Conservation (phyloP, 139 green algal species). For the Chlamydomonas incerta region DNA sequence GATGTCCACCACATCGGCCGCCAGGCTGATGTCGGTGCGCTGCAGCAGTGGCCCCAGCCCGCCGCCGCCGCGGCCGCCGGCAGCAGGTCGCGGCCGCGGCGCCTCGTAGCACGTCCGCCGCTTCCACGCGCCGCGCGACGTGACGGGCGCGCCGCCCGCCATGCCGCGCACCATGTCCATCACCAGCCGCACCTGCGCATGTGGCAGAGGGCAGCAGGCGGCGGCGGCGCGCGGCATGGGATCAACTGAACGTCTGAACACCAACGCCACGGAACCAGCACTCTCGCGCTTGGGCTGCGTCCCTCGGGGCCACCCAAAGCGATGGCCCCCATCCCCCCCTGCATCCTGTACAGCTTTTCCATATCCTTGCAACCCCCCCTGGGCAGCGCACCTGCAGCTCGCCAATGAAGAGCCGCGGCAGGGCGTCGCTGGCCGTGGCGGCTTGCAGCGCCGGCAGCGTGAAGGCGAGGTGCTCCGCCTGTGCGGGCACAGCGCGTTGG, state of each 20-base stretch:
- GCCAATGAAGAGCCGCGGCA: conserved; percentile 51
- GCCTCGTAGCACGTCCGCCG: conserved; percentile 67
- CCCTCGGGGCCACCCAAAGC: too few species aligned
- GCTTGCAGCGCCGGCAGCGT: not conserved
- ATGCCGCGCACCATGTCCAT: conserved; percentile 44
- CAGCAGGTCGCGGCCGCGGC: conserved; percentile 35
- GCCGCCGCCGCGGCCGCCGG: not conserved
- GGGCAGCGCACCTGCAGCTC: conserved; percentile 57
- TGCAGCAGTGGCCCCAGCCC: conserved; percentile 45
- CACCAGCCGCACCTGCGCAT: not conserved
- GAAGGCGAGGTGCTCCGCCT: too few species aligned
- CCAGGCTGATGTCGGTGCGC: conserved; percentile 51
- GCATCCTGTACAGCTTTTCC: too few species aligned
- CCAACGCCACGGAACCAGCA: too few species aligned
- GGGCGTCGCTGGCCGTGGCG: not conserved
- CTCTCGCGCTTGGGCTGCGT: too few species aligned
- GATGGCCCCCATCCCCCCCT: too few species aligned
- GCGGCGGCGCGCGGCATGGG: too few species aligned
- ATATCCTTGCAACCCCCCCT: too few species aligned
- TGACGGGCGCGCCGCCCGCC: conserved; percentile 27
- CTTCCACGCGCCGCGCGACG: conserved; percentile 51
- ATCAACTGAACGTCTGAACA: too few species aligned
- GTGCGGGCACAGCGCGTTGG: too few species aligned
- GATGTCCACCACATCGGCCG: conserved; percentile 53
- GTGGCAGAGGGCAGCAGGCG: not conserved